phyloP scores from a whole-genome alignment of 148 eudicot genomes.

The Arbutus unedo region DNA sequence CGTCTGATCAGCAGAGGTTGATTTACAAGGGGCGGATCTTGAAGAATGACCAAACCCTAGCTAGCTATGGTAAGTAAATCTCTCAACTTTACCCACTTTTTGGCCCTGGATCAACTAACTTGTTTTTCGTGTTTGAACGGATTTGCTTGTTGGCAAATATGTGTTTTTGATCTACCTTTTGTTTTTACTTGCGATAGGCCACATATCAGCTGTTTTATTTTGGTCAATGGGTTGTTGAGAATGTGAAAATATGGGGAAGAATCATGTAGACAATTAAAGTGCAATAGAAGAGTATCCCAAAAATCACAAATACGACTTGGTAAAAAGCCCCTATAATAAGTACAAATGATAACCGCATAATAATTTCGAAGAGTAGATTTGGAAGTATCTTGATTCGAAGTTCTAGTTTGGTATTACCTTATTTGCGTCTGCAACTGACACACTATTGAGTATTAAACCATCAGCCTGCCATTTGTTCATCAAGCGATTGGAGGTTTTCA shows the following conservation, averaged over 20 bases:
- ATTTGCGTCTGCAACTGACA: background rate
- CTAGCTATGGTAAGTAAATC: conserved; percentile 56
- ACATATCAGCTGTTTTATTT: background rate
- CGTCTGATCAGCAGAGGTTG: conserved; percentile 85
- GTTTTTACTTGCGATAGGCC: background rate
- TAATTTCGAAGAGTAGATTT: background rate
- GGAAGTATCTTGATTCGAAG: background rate
- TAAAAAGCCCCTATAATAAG: background rate
- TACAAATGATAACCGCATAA: background rate
- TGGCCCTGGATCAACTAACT: background rate
- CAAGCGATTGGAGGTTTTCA: background rate
- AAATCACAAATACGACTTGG: background rate
- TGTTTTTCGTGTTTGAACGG: background rate
- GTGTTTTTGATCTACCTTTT: background rate
- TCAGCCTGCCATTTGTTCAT: background rate
- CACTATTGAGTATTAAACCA: background rate
- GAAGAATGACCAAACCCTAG: conserved; percentile 86
- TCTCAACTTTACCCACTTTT: background rate
- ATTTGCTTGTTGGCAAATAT: background rate
- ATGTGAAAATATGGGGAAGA: background rate
- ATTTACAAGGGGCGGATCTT: conserved; percentile 92
- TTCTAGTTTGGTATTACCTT: background rate
- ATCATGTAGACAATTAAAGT: background rate
- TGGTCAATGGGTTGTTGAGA: background rate
- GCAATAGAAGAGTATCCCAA: background rate